Conservation (phyloP, 2,329 filamentous ascomycete species). For the Aspergillus sp. region DNA sequence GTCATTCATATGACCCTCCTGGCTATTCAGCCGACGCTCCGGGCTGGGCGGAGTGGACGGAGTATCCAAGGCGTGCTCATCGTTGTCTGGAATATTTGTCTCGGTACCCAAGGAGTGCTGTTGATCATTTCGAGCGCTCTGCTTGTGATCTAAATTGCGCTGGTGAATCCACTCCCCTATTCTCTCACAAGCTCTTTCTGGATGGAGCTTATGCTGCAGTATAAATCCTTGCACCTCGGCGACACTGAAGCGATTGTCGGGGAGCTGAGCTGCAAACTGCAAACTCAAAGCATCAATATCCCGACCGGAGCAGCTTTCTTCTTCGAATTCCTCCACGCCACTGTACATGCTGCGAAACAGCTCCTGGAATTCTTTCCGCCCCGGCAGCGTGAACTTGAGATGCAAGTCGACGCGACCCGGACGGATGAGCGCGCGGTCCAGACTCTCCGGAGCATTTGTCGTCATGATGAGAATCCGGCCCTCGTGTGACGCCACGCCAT, state of each 20-base stretch:
- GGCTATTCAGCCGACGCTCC: no score
- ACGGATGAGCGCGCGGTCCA: slow-evolving; percentile 71
- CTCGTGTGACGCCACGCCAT: slow-evolving; percentile 76
- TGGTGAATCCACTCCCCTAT: slow-evolving; percentile 27
- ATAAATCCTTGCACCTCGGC: slow-evolving; percentile 67
- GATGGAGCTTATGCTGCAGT: slow-evolving; percentile 61
- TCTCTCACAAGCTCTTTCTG: slow-evolving; percentile 55
- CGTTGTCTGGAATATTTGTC: no score
- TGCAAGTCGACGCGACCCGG: slow-evolving; percentile 72
- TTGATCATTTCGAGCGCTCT: neutral
- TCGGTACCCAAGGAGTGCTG: no score
- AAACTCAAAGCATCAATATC: slow-evolving; percentile 29
- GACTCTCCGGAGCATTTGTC: slow-evolving; percentile 69
- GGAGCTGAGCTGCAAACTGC: slow-evolving; percentile 56
- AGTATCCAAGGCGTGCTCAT: no score
- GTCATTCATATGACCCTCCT: no score
- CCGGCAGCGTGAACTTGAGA: slow-evolving; percentile 53
- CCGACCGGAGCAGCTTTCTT: slow-evolving; percentile 35
- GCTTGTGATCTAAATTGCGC: no score
- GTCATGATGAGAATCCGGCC: slow-evolving; percentile 82
- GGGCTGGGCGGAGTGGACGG: no score
- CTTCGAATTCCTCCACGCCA: slow-evolving; percentile 30
- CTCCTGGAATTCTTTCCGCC: slow-evolving; percentile 25
- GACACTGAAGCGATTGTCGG: slow-evolving; percentile 54
- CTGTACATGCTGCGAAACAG: slow-evolving; percentile 32